Conservation (phyloP, 2,329 filamentous ascomycete species). For the Arthrocladium fulminans region DNA sequence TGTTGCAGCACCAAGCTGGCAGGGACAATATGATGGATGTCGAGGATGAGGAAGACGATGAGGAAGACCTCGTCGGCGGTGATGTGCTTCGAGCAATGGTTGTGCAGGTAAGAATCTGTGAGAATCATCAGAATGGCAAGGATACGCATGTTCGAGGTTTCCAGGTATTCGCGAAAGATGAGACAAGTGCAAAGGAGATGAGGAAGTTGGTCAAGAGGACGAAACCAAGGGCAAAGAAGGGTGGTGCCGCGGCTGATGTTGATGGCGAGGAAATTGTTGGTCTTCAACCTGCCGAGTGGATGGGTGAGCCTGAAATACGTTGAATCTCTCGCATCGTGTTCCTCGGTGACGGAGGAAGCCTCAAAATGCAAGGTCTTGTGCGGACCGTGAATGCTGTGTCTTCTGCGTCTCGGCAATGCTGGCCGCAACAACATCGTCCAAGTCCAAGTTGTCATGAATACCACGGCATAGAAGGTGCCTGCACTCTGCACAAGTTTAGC, state of each 20-base stretch:
- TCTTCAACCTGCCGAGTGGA: slow-evolving; percentile 40
- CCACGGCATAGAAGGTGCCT: too few species aligned
- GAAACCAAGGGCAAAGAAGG: slow-evolving; percentile 20
- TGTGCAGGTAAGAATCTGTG: slow-evolving; percentile 79
- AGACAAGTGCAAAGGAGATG: slow-evolving; percentile 19
- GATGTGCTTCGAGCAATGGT: slow-evolving; percentile 80
- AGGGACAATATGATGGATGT: slow-evolving; percentile 14
- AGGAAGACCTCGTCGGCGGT: slow-evolving; percentile 39
- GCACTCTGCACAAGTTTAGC: too few species aligned
- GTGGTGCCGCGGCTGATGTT: slow-evolving; percentile 17
- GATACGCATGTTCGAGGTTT: slow-evolving; percentile 94
- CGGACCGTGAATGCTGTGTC: background rate
- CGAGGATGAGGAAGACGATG: slow-evolving; percentile 23
- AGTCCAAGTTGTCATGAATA: too few species aligned
- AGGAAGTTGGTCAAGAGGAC: slow-evolving; percentile 12
- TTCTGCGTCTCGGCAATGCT: too few species aligned
- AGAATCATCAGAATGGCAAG: slow-evolving; percentile 98
- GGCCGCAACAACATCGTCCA: too few species aligned
- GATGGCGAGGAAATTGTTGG: slow-evolving; percentile 25
- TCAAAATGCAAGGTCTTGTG: background rate
- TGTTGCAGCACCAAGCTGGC: slow-evolving; percentile 17
- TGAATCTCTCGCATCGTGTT: slow-evolving; percentile 15
- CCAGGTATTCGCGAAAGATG: slow-evolving; percentile 63
- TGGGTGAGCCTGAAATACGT: slow-evolving; percentile 41
- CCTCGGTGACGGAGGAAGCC: background rate